These are phyloP conservation scores for Aspergillus heteromorphus DNA, from an alignment of 495 filamentous ascomycete genomes.

Conservation along the genomic window DNA sequence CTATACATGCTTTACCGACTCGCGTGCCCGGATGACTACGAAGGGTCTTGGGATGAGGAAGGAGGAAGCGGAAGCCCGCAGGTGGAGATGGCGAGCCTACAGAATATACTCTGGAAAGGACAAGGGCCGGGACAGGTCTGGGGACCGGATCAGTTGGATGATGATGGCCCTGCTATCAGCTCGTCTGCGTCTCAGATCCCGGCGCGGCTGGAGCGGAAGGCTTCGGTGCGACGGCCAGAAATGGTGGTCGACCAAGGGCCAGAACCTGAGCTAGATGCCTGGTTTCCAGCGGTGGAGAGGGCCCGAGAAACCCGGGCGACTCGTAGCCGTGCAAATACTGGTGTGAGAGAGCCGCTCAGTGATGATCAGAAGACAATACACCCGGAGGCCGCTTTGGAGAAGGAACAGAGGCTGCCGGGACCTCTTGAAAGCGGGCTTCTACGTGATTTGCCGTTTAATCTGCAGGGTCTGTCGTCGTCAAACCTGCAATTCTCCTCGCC, in stretches of 20 bases:
- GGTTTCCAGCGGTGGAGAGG: background rate
- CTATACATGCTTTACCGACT: slow-evolving; percentile 84
- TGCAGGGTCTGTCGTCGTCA: slow-evolving; percentile 86
- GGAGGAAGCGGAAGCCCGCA: slow-evolving; percentile 34
- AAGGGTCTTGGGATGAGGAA: slow-evolving; percentile 20
- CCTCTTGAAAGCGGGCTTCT: slow-evolving; percentile 67
- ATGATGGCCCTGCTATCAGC: slow-evolving; percentile 40
- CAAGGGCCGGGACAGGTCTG: slow-evolving; percentile 20
- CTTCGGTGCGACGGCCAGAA: slow-evolving; percentile 24
- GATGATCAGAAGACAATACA: slow-evolving; percentile 13
- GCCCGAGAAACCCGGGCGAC: slow-evolving; percentile 5
- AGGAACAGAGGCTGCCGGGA: slow-evolving; percentile 15
- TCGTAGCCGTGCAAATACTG: slow-evolving; percentile 18
- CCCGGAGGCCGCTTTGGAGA: slow-evolving; percentile 17
- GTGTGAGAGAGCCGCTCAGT: slow-evolving; percentile 8
- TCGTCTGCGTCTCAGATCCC: slow-evolving; percentile 41
- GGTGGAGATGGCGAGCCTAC: slow-evolving; percentile 33
- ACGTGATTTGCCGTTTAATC: slow-evolving; percentile 85
- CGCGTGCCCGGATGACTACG: slow-evolving; percentile 48
- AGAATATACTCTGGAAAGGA: slow-evolving; percentile 31
- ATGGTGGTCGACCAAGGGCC: slow-evolving; percentile 12
- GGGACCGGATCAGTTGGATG: slow-evolving; percentile 30
- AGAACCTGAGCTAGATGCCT: slow-evolving; percentile 13
- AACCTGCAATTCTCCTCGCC: slow-evolving; percentile 69
- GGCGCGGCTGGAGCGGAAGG: slow-evolving; percentile 23